A percentile compares a stretch with the other conserved stretches of the same genome.
Evolutionary conservation across 2,329 filamentous ascomycete species (phyloP).

Genomic region (Hymenoscyphus salicellus): DNA sequence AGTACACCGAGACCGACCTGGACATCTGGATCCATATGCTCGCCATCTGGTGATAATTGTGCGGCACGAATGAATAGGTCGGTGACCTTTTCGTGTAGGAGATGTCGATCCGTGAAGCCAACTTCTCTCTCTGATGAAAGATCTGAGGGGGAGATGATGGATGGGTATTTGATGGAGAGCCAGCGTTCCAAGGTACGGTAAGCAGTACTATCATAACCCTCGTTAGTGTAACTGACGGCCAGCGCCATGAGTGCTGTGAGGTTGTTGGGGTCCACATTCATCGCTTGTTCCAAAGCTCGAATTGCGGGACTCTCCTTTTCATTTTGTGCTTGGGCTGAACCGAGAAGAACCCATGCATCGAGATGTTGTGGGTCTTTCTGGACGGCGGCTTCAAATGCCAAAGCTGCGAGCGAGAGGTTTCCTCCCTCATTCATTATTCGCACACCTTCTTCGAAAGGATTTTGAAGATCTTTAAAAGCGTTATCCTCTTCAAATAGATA

Average conservation of each 20-base stretch:
- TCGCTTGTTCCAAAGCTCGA: slow-evolving; percentile 83
- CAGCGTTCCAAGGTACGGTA: slow-evolving; percentile 96
- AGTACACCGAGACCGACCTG: slow-evolving; percentile 95
- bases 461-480: slow-evolving; percentile 73
- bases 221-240: slow-evolving; percentile 96
- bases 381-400: slow-evolving; percentile 93
- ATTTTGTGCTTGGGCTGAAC: slow-evolving; percentile 92
- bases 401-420: slow-evolving; percentile 85
- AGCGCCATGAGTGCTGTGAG: slow-evolving; percentile 89
- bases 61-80: slow-evolving; percentile 88
- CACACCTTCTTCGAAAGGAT: slow-evolving; percentile 89
- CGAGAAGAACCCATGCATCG: slow-evolving; percentile 90
- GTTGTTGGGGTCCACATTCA: slow-evolving; percentile 84
- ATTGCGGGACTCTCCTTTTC: slow-evolving; percentile 98
- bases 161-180: slow-evolving; percentile 92
- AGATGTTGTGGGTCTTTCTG: slow-evolving; percentile 85
- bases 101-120: slow-evolving; percentile 88
- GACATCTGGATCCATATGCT: slow-evolving; percentile 97
- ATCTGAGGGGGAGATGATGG: slow-evolving; percentile 66
- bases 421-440: slow-evolving; percentile 91
- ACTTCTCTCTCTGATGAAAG: slow-evolving; percentile 76
- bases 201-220: slow-evolving; percentile 95
- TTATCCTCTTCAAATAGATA: slow-evolving; percentile 97
- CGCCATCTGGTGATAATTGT: slow-evolving; percentile 84
- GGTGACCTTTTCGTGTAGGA: slow-evolving; percentile 86